phyloP scores from a whole-genome alignment of 331 rosid species.

The Pyracantha coccinea region DNA sequence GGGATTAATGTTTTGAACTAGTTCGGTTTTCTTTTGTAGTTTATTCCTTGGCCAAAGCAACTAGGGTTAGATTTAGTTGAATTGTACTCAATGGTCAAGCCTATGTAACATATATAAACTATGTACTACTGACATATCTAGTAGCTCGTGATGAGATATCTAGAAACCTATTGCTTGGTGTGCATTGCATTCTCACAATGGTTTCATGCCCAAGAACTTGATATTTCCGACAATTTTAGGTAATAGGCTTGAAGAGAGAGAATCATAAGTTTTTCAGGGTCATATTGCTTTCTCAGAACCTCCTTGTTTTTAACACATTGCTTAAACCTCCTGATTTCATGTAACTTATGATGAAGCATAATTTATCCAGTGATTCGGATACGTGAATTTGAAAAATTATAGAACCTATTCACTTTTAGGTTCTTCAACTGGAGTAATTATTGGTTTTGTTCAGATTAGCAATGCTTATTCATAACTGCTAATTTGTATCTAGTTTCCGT shows the following conservation, averaged over 20 bases:
- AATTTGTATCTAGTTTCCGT: background rate
- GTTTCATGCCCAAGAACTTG: background rate
- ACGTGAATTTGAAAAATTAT: background rate
- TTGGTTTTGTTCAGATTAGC: background rate
- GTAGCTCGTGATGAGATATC: background rate
- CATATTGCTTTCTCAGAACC: background rate
- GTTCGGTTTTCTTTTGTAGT: background rate
- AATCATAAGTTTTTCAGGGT: background rate
- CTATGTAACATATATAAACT: background rate
- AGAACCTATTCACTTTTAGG: background rate
- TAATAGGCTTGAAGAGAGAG: background rate
- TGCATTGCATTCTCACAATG: background rate
- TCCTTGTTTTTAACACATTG: background rate
- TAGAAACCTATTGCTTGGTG: background rate
- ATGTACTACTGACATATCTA: background rate
- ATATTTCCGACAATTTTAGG: background rate
- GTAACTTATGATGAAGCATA: background rate
- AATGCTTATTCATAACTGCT: background rate
- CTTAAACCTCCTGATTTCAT: background rate
- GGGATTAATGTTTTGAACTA: background rate
- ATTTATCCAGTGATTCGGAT: background rate
- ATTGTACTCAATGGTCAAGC: background rate
- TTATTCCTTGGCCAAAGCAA: background rate
- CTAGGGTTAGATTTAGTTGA: background rate
- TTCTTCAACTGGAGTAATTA: background rate